Percentiles rank a stretch among this genome's conserved stretches.
phyloP scores from a whole-genome alignment of 306 rosid species.

The Senna tora region DNA sequence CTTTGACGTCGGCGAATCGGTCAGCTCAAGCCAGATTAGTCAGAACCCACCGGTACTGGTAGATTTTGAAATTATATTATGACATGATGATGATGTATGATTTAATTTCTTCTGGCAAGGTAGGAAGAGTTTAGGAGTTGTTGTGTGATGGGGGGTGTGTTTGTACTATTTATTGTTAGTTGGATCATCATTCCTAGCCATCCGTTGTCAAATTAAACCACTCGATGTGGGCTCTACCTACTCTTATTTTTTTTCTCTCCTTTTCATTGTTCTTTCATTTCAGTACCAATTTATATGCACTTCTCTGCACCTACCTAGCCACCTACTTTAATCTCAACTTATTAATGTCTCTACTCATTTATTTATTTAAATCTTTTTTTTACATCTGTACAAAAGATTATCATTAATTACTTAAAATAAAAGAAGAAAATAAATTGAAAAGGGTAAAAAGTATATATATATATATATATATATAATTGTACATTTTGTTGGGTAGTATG shows the following conservation, averaged over 20 bases:
- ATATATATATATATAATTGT: too few species aligned
- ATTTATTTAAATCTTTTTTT: too few species aligned
- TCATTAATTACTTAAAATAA: neutral
- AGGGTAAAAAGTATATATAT: slow-evolving; percentile 5
- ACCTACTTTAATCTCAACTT: too few species aligned
- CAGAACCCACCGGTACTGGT: too few species aligned
- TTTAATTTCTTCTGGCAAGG: neutral
- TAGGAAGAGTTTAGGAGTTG: neutral
- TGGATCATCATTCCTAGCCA: slow-evolving; percentile 54
- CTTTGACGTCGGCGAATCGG: too few species aligned
- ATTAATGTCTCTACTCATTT: too few species aligned
- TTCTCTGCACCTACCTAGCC: neutral
- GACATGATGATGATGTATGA: too few species aligned
- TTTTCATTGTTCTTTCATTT: neutral
- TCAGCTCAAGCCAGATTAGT: too few species aligned
- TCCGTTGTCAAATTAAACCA: slow-evolving; percentile 33
- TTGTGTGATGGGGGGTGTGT: slow-evolving; percentile 5
- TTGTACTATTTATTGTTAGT: slow-evolving; percentile 40
- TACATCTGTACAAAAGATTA: neutral
- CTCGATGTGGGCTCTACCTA: slow-evolving; percentile 50
- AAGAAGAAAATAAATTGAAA: neutral
- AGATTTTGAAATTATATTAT: too few species aligned
- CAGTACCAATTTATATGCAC: slow-evolving; percentile 35
- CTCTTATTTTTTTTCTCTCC: slow-evolving; percentile 11
- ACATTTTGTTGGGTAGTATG: slow-evolving; percentile 37